A percentile compares a stretch with the other conserved stretches of the same genome.
Conservation (phyloP, 2,329 filamentous ascomycete genomes). For the Ophiobolus disseminans region DNA sequence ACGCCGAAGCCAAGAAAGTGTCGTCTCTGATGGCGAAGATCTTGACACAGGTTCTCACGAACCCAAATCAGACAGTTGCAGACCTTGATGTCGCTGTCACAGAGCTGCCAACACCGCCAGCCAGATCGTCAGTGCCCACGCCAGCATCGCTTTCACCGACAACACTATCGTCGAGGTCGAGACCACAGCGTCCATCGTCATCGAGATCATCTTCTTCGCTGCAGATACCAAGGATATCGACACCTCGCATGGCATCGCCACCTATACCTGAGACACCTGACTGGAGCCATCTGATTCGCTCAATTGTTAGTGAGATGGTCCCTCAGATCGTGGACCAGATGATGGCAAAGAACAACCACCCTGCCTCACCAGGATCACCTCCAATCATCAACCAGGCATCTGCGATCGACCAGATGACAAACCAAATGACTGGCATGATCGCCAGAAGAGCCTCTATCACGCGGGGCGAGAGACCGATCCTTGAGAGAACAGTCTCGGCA, state of each 20-base stretch:
- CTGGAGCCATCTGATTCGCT: conserved; percentile 38
- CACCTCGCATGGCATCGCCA: conserved; percentile 13
- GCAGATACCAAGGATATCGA: conserved; percentile 21
- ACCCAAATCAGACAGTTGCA: conserved; percentile 33
- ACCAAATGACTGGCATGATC: conserved; percentile 40
- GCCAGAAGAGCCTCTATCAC: conserved; percentile 34
- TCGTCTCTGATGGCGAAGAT: conserved; percentile 36
- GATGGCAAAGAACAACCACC: conserved; percentile 34
- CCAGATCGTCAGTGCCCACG: conserved; percentile 3
- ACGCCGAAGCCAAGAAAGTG: conserved; percentile 36
- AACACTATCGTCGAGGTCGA: background rate
- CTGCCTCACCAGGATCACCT: too few relatives aligned
- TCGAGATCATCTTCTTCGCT: conserved; percentile 23
- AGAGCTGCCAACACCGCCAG: background rate
- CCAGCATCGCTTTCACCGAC: conserved; percentile 6
- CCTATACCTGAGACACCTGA: conserved; percentile 23
- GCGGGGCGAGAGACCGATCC: conserved; percentile 27
- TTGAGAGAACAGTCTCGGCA: conserved; percentile 32
- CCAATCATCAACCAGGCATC: too few relatives aligned
- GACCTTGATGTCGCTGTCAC: conserved; percentile 31
- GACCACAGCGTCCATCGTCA: conserved; percentile 8
- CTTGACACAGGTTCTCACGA: conserved; percentile 25
- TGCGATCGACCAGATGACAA: conserved; percentile 38
- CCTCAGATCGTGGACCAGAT: conserved; percentile 43
- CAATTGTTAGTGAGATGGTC: conserved; percentile 44